Percentiles rank a stretch among this genome's conserved stretches.
Conservation (phyloP, 805 yeast genomes). For the Teunomyces aglyptinius region DNA sequence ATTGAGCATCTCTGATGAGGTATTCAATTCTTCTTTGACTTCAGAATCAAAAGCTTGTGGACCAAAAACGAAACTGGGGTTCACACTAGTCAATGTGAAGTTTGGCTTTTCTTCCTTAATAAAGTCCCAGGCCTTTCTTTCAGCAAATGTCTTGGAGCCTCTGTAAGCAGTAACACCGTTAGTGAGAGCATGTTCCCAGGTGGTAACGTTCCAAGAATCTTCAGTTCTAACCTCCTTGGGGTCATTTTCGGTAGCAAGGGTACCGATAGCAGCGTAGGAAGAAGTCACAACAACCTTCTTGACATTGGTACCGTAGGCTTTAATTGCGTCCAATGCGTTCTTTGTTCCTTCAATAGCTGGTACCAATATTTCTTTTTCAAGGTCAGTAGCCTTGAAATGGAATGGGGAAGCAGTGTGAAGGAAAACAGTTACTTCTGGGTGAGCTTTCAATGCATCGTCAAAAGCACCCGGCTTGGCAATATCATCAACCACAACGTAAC, state of each 20-base stretch:
- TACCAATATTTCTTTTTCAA: constrained; percentile 18
- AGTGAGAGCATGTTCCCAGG: constrained; percentile 46
- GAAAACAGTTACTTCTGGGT: constrained; percentile 26
- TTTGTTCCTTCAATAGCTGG: constrained; percentile 36
- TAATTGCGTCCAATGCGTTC: constrained; percentile 20
- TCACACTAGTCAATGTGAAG: constrained; percentile 23
- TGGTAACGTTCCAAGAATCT: constrained; percentile 51
- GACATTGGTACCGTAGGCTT: constrained; percentile 15
- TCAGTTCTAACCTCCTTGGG: constrained; percentile 39
- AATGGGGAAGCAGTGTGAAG: constrained; percentile 38
- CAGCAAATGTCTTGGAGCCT: constrained; percentile 64
- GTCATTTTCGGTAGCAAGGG: constrained; percentile 21
- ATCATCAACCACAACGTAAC: constrained; percentile 22
- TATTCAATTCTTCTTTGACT: constrained; percentile 26
- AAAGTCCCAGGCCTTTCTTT: constrained; percentile 58
- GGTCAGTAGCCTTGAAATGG: constrained; percentile 14
- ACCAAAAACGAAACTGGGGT: constrained; percentile 41
- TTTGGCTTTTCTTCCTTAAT: constrained; percentile 31
- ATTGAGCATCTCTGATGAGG: constrained; percentile 19
- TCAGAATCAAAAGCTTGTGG: constrained; percentile 37
- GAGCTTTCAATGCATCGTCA: constrained; percentile 23
- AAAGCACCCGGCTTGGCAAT: constrained; percentile 24
- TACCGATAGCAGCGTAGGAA: constrained; percentile 19
- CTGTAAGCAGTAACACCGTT: constrained; percentile 46
- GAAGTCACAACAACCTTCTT: constrained; percentile 24